Conservation (phyloP, 768 basidiomycete species). For the Agrocybe chaxingu region DNA sequence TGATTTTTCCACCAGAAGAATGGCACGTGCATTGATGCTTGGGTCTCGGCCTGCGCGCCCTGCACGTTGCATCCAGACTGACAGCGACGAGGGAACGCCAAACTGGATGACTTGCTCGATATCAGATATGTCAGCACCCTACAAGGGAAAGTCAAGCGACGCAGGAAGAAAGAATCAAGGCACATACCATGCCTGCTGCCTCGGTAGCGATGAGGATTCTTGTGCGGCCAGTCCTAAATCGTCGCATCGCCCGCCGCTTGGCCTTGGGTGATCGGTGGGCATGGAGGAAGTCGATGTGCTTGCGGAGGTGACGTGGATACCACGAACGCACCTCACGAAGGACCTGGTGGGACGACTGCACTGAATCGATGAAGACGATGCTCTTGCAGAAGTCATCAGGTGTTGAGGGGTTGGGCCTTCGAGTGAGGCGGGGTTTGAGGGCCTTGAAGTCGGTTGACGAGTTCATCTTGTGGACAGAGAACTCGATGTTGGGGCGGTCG, state of each 20-base stretch:
- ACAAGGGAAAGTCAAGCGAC: background rate
- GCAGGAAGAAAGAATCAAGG: too few species aligned
- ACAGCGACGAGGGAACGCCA: conserved; percentile 24
- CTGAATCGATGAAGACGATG: conserved; percentile 22
- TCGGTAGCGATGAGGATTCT: conserved; percentile 29
- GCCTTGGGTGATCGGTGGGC: conserved; percentile 16
- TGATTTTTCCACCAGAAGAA: conserved; percentile 24
- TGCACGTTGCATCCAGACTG: too few species aligned
- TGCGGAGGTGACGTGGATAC: conserved; percentile 9
- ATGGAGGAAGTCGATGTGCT: conserved; percentile 22
- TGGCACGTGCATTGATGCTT: conserved; percentile 18
- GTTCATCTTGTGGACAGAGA: conserved; percentile 18
- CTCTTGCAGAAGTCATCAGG: conserved; percentile 16
- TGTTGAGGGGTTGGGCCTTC: background rate
- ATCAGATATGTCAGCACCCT: conserved; percentile 34
- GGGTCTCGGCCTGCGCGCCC: conserved; percentile 25
- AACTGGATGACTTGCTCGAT: conserved; percentile 34
- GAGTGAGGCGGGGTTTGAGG: conserved; percentile 10
- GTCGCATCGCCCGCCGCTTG: conserved; percentile 21
- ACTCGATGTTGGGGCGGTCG: conserved; percentile 31
- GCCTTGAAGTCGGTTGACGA: conserved; percentile 21
- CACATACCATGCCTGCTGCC: conserved; percentile 33
- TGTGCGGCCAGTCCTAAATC: conserved; percentile 20
- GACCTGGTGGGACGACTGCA: conserved; percentile 15
- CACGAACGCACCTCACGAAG: conserved; percentile 10